Base-by-base conservation (phyloP, 495 filamentous ascomycete species). In the Penicillium manginii region DNA sequence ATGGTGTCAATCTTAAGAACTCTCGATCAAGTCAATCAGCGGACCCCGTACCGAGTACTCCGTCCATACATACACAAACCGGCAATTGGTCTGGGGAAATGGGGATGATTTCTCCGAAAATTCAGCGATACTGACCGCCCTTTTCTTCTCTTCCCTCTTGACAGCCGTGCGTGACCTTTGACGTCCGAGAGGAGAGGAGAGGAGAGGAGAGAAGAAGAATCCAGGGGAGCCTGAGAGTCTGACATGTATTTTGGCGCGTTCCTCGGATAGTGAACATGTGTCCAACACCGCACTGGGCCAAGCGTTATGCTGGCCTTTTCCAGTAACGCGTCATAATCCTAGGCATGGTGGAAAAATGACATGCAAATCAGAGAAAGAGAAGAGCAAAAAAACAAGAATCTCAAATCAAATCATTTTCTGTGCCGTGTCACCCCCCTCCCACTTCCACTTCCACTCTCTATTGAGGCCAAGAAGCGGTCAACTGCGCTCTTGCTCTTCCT, bases 161-260 rank as follows among this genome's bases (percentile, higher is more conserved):
- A 37, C 40, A 12, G 3, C 40, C 40, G 15, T 45, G 15, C 40
- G 14, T 47, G 2, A 9, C 40, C 40, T n/a, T n/a, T 43, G 40
- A 43, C 5, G 40, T n/a, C 14, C 7, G 14, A 15, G 10, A 9
- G 39, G 39, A 42, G 39, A n/a, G 15, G 35, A n/a, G 12, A 39
- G 15, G 11, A 39, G 33, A 37, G 33, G 15, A n/a, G 33, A n/a
- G 33, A 10, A 37, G 23, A 29, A 29, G 26, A 4, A 29, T 10
- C 9, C 9, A 11, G 35, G 15, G 35, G 5, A 29, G 26, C 26
- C 6, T 8, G 1, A 12, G 15, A 43, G 45, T 47, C 45, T 47
- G 45, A 47, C 45, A 23, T 22, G 29, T 42, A 65, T 70, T 61
- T 48, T 57, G 67, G 66, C 67, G 67, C 59, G 43, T 65, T 59